Base-by-base conservation (phyloP, 2,329 filamentous ascomycete genomes). In the Magnaporthiopsis rhizophila region DNA sequence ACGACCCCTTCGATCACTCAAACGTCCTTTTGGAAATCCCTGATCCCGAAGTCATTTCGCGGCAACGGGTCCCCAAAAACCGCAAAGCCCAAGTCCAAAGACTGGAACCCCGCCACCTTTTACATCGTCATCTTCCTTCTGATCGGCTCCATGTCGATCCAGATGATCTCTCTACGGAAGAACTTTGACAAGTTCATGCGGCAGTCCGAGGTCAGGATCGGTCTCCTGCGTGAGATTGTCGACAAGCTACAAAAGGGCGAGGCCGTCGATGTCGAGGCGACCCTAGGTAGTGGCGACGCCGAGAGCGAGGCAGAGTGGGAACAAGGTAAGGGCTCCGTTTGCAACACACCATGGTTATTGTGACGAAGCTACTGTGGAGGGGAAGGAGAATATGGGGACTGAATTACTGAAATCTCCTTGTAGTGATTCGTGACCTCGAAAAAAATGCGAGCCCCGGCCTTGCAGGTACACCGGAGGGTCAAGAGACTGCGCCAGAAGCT, bases 61-160 rank as follows among this genome's bases (percentile, higher is more conserved):
- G 71, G 72, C 66, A 75, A 73, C 61, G 66, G 67, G 76, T 73
- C 78, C 69, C 80, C 69, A 62, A 73, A 70, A 59, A 70, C 76
- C 63, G 74, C 70, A 64, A 75, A 78, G 45, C 71, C 74, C 30
- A 84, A 81, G 68, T 78, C 82, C 21, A 88, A 85, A 72, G 84
- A 86, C 69, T 91, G 89, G 87, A 94, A 94, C 69, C 90, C 91
- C 3, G 89, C 89, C 26, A 92, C 88, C 0, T 94, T 92, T 72
- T 95, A 88, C 74, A 91, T 94, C 69, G 80, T 88, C 70, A 91
- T 94, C 67, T 92, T 92, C 71, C 80, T 92, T 57, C 83, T 98
- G 67, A 94, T 98, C 68, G 96, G 96, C 4, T 97, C 92, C 67
- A 96, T 97, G 82, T 91, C 94, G 18, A 97, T 99, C 70, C 91